These are phyloP conservation scores for Pseudocercospora fuligena DNA, from an alignment of 2,329 filamentous ascomycete genomes.

Conservation along the genomic window DNA sequence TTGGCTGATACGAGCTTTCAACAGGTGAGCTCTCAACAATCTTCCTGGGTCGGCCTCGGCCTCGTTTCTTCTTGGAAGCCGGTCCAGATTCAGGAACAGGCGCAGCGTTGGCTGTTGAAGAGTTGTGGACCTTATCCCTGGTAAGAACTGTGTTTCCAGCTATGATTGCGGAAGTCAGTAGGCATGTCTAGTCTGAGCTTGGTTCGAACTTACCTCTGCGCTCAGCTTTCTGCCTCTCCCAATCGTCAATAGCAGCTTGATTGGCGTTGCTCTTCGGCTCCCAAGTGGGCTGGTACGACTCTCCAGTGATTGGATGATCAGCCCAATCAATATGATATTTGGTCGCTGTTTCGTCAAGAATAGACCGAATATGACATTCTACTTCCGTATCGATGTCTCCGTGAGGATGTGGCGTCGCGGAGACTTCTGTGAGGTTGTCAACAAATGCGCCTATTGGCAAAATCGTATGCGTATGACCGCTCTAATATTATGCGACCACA, in stretches of 20 bases:
- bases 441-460: not conserved
- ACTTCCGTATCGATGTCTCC: conserved; percentile 34
- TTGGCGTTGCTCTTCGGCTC: conserved; percentile 48
- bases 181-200: no score
- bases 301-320: conserved; percentile 56
- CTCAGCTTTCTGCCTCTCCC: conserved; percentile 39
- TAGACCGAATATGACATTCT: conserved; percentile 36
- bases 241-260: conserved; percentile 42
- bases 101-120: not conserved
- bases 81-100: not conserved
- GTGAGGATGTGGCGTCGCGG: conserved; percentile 32
- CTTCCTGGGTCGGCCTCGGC: not conserved
- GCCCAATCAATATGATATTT: conserved; percentile 64
- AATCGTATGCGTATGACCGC: not conserved
- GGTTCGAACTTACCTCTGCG: conserved; percentile 9
- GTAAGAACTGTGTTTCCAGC: not conserved
- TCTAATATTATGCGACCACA: not conserved
- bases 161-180: not conserved
- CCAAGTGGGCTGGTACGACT: conserved; percentile 58
- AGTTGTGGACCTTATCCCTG: not conserved
- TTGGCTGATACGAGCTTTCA: not conserved
- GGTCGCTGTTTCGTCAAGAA: conserved; percentile 41
- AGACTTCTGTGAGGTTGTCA: not conserved
- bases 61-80: not conserved
- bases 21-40: conserved; percentile 32